phyloP scores from a whole-genome alignment of 192 early-diverging fungal genomes.

The Coemansia sp. region DNA sequence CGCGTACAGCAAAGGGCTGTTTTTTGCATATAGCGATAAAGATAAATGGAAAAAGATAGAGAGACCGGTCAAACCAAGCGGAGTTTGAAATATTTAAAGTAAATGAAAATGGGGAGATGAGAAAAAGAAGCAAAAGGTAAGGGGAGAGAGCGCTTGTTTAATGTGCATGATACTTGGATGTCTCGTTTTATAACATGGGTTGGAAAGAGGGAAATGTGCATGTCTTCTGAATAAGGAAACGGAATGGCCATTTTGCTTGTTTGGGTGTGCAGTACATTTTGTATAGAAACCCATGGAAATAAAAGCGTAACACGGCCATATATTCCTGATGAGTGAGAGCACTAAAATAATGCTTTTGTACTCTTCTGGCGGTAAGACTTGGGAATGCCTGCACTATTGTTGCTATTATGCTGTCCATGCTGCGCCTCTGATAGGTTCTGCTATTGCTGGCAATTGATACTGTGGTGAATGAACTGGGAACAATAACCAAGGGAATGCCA shows the following conservation, averaged over 20 bases:
- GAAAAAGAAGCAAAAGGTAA: background rate
- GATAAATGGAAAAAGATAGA: background rate
- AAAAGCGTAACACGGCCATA: background rate
- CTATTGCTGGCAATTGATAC: background rate
- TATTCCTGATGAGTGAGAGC: background rate
- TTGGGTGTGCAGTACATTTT: background rate
- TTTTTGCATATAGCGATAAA: background rate
- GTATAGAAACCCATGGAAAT: background rate
- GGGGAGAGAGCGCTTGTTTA: background rate
- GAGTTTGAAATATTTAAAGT: constrained; percentile 20
- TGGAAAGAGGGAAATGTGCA: background rate
- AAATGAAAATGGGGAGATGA: background rate
- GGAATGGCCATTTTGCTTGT: background rate
- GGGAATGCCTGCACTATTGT: background rate
- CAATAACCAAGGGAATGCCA: background rate
- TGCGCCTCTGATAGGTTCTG: background rate
- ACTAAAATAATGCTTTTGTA: background rate
- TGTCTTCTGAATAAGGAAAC: background rate
- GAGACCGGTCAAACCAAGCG: background rate
- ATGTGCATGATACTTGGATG: constrained; percentile 8
- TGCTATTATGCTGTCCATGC: constrained; percentile 4
- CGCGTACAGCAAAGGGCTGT: background rate
- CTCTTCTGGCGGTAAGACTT: background rate
- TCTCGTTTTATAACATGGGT: constrained; percentile 2
- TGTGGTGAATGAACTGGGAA: background rate